Conservation (phyloP, 2,329 filamentous ascomycete species). For the Diplodia sapinea region DNA sequence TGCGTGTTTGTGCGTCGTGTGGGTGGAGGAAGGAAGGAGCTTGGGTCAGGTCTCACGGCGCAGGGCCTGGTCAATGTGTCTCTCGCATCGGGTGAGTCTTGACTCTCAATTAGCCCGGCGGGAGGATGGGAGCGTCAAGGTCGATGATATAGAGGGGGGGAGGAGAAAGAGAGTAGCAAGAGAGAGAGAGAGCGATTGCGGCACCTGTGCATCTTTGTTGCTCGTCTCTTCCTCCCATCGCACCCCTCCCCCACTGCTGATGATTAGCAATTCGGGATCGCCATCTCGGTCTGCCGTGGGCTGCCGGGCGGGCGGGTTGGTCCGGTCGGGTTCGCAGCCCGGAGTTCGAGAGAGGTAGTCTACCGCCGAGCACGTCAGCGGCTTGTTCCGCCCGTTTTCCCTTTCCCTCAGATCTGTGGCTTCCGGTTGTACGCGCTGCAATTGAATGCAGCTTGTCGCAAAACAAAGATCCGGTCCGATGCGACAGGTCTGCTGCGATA, state of each 20-base stretch:
- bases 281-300: slow-evolving; percentile 1
- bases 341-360: neutral
- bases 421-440: neutral
- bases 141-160: neutral
- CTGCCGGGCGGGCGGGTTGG: neutral
- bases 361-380: neutral
- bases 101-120: neutral
- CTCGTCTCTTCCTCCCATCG: neutral
- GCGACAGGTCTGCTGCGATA: slow-evolving; percentile 17
- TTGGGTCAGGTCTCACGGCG: slow-evolving; percentile 13
- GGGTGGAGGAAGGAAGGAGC: neutral
- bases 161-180: neutral
- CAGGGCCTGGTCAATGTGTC: slow-evolving; percentile 10
- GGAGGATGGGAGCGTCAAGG: neutral
- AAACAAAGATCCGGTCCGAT: neutral
- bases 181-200: neutral
- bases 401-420: neutral
- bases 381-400: neutral
- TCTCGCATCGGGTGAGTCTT: slow-evolving; percentile 15
- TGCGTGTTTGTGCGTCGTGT: neutral
- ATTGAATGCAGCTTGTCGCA: neutral
- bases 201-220: neutral
- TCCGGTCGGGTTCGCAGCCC: neutral
- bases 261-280: slow-evolving; percentile 25
- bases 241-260: neutral